Conservation (phyloP, 1,139 yeast genomes). For the Taphrina deformans region DNA sequence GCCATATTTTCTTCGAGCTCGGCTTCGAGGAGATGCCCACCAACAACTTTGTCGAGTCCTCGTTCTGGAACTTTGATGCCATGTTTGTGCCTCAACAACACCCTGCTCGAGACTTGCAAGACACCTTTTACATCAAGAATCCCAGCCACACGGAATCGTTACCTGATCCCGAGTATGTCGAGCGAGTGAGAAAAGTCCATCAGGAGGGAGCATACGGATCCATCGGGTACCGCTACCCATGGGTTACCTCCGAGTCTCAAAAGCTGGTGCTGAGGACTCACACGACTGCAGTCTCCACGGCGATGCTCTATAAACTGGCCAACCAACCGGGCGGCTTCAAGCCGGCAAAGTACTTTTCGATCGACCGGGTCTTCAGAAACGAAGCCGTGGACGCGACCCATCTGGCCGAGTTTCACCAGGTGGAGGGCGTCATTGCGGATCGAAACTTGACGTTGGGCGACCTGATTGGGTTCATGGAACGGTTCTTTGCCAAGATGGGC, state of each 20-base stretch:
- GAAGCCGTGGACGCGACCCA: conserved; percentile 99
- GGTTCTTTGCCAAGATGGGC: conserved; percentile 96
- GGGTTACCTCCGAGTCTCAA: conserved; percentile 88
- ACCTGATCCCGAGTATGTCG: conserved; percentile 72
- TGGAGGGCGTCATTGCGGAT: conserved; percentile 98
- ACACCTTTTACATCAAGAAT: conserved; percentile 93
- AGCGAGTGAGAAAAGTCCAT: conserved; percentile 78
- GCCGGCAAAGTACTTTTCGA: conserved; percentile 89
- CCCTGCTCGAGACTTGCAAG: conserved; percentile 98
- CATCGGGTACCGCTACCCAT: conserved; percentile 96
- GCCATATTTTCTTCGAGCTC: conserved; percentile 95
- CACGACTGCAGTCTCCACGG: conserved; percentile 90
- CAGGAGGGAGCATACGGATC: conserved; percentile 90
- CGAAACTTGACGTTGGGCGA: conserved; percentile 93
- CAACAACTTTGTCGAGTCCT: conserved; percentile 93
- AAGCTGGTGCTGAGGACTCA: conserved; percentile 94
- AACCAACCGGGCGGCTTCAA: conserved; percentile 62
- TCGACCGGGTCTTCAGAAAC: conserved; percentile 97
- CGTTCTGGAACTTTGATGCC: conserved; percentile 98
- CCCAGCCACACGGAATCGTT: conserved; percentile 77
- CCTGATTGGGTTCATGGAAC: conserved; percentile 97
- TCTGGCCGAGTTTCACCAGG: conserved; percentile 98
- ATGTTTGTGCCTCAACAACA: conserved; percentile 97
- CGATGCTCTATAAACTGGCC: conserved; percentile 83
- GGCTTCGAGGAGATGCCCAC: conserved; percentile 99